A percentile compares a stretch with the other conserved stretches of the same genome.
Evolutionary conservation across 108 stramenopile species (phyloP).

Genomic region (Discostella pseudostelligera): DNA sequence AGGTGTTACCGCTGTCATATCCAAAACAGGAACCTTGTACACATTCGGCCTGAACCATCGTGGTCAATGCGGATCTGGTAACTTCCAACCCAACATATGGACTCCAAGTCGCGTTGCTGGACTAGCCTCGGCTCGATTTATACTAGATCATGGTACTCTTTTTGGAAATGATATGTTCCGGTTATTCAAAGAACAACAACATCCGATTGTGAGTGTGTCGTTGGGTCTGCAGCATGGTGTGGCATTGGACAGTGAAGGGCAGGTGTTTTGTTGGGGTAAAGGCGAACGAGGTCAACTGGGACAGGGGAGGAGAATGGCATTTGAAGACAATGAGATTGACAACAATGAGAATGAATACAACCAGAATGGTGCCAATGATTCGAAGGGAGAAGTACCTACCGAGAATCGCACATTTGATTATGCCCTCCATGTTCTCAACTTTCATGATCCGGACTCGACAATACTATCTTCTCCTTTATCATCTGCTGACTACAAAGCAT

Average conservation of each 20-base stretch:
- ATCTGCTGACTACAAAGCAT: constrained; percentile 12
- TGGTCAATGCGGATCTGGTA: constrained; percentile 82
- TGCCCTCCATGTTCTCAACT: constrained; percentile 32
- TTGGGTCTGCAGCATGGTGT: constrained; percentile 89
- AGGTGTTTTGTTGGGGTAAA: constrained; percentile 87
- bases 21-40: constrained; percentile 55
- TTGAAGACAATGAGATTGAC: constrained; percentile 50
- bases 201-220: constrained; percentile 68
- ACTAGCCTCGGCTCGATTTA: constrained; percentile 32
- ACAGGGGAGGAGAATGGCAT: constrained; percentile 56
- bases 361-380: constrained; percentile 29
- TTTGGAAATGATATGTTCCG: constrained; percentile 33
- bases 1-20: constrained; percentile 72
- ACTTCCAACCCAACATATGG: constrained; percentile 70
- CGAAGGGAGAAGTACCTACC: constrained; percentile 16
- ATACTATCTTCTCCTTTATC: constrained; percentile 13
- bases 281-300: constrained; percentile 86
- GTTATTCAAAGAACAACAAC: constrained; percentile 45
- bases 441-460: constrained; percentile 48
- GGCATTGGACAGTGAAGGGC: constrained; percentile 69
- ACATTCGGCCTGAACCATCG: constrained; percentile 77
- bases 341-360: constrained; percentile 7
- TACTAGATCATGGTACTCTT: constrained; percentile 26
- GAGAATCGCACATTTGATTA: constrained; percentile 47
- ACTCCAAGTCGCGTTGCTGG: constrained; percentile 58